Base-by-base conservation (phyloP, 140 eudicot genomes). In the Flaveria floridana region DNA sequence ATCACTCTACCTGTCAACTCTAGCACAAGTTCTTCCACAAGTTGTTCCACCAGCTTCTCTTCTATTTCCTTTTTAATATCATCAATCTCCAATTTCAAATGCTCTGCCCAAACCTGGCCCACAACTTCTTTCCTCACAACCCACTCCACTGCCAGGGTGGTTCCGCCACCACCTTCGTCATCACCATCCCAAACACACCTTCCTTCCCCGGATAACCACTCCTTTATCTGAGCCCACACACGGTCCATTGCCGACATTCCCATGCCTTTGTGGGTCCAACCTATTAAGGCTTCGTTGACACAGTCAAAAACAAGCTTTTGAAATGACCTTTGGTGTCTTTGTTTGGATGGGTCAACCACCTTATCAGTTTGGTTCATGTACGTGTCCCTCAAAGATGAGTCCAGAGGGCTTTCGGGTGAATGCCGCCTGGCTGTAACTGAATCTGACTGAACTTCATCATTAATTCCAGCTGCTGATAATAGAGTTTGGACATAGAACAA, bases 231-330 rank as follows among this genome's bases (percentile, higher is more conserved):
- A 78, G 76, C 82, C 96, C 95, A 84, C 84, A 91, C 91, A 28
- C 74, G 65, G 71, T 94, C 96, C 71, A 70, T 25, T 12, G 12
- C 78, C 81, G 84, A 2, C 61, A 42, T 77, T 72, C 2, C 59
- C 37, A 9, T 42, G 64, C 78, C 79, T 42, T 48, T 46, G 34
- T 51, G 76, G 68, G 62, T 14, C 78, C 79, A 78, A 59, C 44
- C 25, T 77, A 76, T 39, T 37, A 95, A 68, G 0, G 87, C 92
- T 67, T 82, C 89, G 51, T 95, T 95, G 10, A 91, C 95, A 58
- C 91, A 87, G 77, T 95, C 99, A 57, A 91, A 91, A 56, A 95
- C 88, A 2, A 95, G 96, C 77, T 86, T 88, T 23, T 84, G 87
- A 42, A 68, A 84, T 11, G 95, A 87, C 30, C 85, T 84, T 80